A percentile compares a stretch with the other conserved stretches of the same genome.
Conservation (phyloP, 2,329 filamentous ascomycete genomes). For the Ophiocordyceps camponoti-saundersi region DNA sequence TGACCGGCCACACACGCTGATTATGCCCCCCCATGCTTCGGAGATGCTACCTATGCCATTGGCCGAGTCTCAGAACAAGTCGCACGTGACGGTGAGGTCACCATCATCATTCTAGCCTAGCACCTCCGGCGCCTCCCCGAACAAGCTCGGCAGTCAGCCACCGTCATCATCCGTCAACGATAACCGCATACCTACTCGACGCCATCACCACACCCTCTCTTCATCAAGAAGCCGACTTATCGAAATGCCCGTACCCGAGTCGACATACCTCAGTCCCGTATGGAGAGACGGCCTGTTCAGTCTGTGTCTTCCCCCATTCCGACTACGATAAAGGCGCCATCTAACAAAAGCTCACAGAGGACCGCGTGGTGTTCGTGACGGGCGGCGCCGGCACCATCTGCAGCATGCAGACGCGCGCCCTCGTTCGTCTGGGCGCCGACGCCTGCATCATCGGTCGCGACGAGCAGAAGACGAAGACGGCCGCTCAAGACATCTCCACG, state of each 20-base stretch:
- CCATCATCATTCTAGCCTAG: too few species aligned
- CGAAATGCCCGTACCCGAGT: conserved; percentile 50
- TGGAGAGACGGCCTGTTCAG: conserved; percentile 83
- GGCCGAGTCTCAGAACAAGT: too few species aligned
- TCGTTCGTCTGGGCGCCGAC: conserved; percentile 81
- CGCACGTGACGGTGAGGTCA: too few species aligned
- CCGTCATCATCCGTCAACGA: too few species aligned
- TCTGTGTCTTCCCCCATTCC: conserved; percentile 14
- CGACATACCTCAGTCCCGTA: conserved; percentile 62
- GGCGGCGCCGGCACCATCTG: conserved; percentile 90
- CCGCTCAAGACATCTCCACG: conserved; percentile 67
- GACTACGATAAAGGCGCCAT: background rate
- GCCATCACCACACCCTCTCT: too few species aligned
- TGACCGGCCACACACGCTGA: too few species aligned
- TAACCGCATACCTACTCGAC: too few species aligned
- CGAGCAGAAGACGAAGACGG: conserved; percentile 67
- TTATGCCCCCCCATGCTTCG: too few species aligned
- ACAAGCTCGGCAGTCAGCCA: too few species aligned
- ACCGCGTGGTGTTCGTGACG: conserved; percentile 87
- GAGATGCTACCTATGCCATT: too few species aligned
- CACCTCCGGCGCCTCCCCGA: too few species aligned
- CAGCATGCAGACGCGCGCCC: conserved; percentile 78
- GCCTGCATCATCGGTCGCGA: conserved; percentile 90
- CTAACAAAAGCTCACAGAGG: conserved; percentile 31
- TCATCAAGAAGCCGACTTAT: too few species aligned